Conservation (phyloP, 2,329 filamentous ascomycete species). For the Rachicladosporium sp. region DNA sequence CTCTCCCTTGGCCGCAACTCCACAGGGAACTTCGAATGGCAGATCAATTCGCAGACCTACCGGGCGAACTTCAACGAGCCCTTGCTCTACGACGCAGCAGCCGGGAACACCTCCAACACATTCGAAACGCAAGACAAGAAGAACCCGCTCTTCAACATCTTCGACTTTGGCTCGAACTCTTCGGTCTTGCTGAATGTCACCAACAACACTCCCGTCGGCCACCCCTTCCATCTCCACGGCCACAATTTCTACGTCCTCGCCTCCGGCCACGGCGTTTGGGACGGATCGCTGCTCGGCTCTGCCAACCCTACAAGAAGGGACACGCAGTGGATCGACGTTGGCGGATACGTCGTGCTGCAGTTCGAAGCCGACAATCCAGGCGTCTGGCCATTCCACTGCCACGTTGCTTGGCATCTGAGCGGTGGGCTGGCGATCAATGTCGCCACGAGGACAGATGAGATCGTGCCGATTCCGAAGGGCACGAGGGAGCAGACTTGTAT, state of each 20-base stretch:
- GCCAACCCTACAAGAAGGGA: conserved; percentile 28
- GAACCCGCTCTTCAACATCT: conserved; percentile 23
- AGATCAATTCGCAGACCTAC: conserved; percentile 39
- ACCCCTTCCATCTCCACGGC: conserved; percentile 36
- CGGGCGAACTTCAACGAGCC: conserved; percentile 35
- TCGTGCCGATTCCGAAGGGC: conserved; percentile 26
- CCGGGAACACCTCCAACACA: conserved; percentile 23
- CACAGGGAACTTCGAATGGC: conserved; percentile 44
- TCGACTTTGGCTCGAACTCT: conserved; percentile 28
- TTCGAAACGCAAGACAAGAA: conserved; percentile 1
- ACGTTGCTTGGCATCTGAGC: conserved; percentile 19
- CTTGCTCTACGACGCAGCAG: conserved; percentile 23
- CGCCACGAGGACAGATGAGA: conserved; percentile 10
- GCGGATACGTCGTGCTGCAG: conserved; percentile 24
- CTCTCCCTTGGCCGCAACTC: conserved; percentile 32
- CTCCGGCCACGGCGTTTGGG: conserved; percentile 30
- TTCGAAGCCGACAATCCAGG: conserved; percentile 25
- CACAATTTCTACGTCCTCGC: conserved; percentile 36
- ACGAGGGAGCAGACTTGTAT: conserved; percentile 39
- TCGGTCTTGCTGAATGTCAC: conserved; percentile 29
- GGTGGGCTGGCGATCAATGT: conserved; percentile 18
- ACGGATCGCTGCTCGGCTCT: conserved; percentile 26
- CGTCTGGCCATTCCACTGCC: conserved; percentile 21
- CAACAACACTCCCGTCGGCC: conserved; percentile 25
- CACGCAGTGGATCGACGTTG: conserved; percentile 19